These are phyloP conservation scores for Verticillium dahliae DNA, from an alignment of 2,329 filamentous ascomycete species.

Conservation along the genomic window DNA sequence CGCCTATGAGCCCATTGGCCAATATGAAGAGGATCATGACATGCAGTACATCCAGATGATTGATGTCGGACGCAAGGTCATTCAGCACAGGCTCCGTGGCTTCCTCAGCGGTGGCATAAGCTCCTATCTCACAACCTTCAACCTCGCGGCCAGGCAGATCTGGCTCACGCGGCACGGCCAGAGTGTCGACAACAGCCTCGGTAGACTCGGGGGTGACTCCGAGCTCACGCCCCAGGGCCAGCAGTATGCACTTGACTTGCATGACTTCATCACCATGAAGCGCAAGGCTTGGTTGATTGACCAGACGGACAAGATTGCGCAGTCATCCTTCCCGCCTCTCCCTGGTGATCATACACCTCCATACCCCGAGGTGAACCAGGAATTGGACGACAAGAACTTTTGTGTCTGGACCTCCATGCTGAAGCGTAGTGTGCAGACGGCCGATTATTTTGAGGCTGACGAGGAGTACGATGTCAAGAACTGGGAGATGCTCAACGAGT, in stretches of 20 bases:
- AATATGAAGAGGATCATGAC: constrained; percentile 83
- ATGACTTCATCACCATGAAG: constrained; percentile 77
- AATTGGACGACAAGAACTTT: constrained; percentile 77
- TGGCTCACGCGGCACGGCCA: constrained; percentile 97
- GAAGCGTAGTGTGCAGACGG: constrained; percentile 80
- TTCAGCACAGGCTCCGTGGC: constrained; percentile 83
- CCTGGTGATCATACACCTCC: constrained; percentile 91
- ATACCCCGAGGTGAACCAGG: constrained; percentile 74
- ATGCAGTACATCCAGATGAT: constrained; percentile 96
- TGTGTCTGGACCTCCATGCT: constrained; percentile 99
- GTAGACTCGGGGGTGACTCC: constrained; percentile 88
- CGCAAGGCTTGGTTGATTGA: constrained; percentile 75
- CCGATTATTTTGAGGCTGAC: constrained; percentile 80
- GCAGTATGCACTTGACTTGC: constrained; percentile 71
- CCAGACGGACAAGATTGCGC: constrained; percentile 70
- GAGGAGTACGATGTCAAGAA: constrained; percentile 96
- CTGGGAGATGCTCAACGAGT: constrained; percentile 95
- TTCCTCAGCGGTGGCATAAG: constrained; percentile 90
- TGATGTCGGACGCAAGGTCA: constrained; percentile 89
- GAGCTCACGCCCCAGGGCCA: constrained; percentile 74
- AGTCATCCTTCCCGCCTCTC: constrained; percentile 79
- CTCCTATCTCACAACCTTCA: constrained; percentile 94
- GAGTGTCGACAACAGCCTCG: constrained; percentile 77
- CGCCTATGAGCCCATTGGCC: constrained; percentile 83
- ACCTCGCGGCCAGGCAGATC: constrained; percentile 88